phyloP scores from a whole-genome alignment of 768 basidiomycete species.

The Hygrocybe coccinea region DNA sequence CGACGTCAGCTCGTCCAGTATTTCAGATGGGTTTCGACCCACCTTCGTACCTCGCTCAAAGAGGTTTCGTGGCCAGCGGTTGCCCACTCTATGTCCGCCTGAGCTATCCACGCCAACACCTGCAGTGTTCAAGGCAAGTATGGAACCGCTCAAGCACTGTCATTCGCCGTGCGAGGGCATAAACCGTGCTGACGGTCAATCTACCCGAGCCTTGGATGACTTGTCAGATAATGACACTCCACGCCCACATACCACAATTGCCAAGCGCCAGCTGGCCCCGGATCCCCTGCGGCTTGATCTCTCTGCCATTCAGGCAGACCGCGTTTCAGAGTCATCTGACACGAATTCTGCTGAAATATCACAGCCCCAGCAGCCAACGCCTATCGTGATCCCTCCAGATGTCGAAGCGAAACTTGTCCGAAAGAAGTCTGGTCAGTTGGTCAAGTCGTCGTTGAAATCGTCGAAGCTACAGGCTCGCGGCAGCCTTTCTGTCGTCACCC shows the following conservation, averaged over 20 bases:
- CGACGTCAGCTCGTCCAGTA: constrained; percentile 37
- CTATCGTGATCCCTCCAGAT: constrained; percentile 23
- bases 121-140: constrained; percentile 25
- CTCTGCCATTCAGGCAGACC: neutral
- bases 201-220: too few species aligned
- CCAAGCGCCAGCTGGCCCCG: constrained; percentile 2
- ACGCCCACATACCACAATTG: constrained; percentile 24
- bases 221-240: constrained; percentile 19
- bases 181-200: constrained; percentile 16
- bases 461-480: constrained; percentile 49
- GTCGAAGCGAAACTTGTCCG: constrained; percentile 53
- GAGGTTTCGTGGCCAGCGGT: constrained; percentile 29
- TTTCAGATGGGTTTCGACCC: constrained; percentile 34
- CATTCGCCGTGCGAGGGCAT: constrained; percentile 1
- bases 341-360: neutral
- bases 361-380: constrained; percentile 16
- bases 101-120: constrained; percentile 44
- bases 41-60: constrained; percentile 36
- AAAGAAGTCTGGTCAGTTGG: constrained; percentile 91
- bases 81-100: constrained; percentile 28
- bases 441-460: constrained; percentile 86
- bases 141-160: constrained; percentile 11
- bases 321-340: neutral
- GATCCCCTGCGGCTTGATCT: neutral
- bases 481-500: constrained; percentile 50